Conservation (phyloP, 352 stramenopile genomes). For the Albugo candida region DNA sequence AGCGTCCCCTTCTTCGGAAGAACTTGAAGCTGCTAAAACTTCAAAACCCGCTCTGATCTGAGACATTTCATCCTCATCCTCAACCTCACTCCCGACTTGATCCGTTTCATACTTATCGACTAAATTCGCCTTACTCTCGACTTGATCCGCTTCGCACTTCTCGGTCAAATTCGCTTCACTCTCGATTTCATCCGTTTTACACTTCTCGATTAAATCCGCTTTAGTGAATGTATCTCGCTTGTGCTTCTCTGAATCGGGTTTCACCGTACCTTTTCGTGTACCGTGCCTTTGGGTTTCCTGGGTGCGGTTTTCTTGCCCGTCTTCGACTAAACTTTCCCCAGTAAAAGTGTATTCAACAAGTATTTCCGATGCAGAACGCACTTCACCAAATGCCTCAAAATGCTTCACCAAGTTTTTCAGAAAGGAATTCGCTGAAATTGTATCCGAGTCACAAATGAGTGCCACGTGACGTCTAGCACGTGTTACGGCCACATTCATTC, state of each 20-base stretch:
- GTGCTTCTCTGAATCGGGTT: background rate
- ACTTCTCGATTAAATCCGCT: background rate
- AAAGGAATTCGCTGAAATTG: slow-evolving; percentile 82
- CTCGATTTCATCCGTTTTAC: background rate
- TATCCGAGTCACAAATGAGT: slow-evolving; percentile 90
- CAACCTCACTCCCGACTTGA: slow-evolving; percentile 2
- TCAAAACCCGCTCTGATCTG: slow-evolving; percentile 22
- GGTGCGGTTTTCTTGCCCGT: too few species aligned
- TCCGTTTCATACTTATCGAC: background rate
- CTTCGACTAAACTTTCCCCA: slow-evolving; percentile 2
- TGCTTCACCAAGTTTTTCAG: slow-evolving; percentile 77
- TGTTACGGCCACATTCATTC: slow-evolving; percentile 97
- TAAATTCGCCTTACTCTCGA: background rate
- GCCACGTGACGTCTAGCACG: slow-evolving; percentile 89
- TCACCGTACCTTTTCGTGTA: background rate
- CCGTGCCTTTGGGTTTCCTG: background rate
- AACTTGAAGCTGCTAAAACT: slow-evolving; percentile 11
- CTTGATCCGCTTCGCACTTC: background rate
- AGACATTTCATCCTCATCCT: slow-evolving; percentile 4
- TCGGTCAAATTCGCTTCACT: slow-evolving; percentile 1
- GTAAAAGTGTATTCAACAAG: slow-evolving; percentile 35
- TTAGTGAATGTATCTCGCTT: slow-evolving; percentile 1
- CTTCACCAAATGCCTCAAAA: slow-evolving; percentile 87
- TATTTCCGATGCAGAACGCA: slow-evolving; percentile 72
- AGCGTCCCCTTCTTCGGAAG: slow-evolving; percentile 10